Evolutionary conservation across 306 rosid species (phyloP).

Genomic region (Pterocarpus santalinus): DNA sequence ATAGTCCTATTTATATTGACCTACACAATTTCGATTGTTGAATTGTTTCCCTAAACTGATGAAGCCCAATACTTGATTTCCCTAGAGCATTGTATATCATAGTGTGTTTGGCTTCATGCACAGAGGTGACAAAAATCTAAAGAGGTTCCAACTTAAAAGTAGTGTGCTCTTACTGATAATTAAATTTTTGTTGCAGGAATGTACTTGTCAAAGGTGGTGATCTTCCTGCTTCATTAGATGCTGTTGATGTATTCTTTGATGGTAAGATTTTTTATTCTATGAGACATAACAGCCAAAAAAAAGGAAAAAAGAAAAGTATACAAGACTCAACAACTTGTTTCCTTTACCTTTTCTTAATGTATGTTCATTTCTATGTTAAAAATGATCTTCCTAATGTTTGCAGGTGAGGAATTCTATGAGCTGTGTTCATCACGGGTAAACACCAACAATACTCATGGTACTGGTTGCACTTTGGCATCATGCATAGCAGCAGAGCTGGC

Average conservation of each 20-base stretch:
- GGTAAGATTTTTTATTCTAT: constrained; percentile 61
- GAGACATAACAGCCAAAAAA: constrained; percentile 10
- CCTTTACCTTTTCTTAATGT: constrained; percentile 10
- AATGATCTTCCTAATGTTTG: constrained; percentile 50
- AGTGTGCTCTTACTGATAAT: neutral
- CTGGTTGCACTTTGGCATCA: constrained; percentile 97
- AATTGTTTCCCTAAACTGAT: constrained; percentile 13
- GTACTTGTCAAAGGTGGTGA: constrained; percentile 98
- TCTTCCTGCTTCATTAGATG: constrained; percentile 83
- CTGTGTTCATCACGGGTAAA: constrained; percentile 67
- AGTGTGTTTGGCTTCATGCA: too few relatives aligned
- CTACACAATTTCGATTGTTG: neutral
- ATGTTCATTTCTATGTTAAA: constrained; percentile 41
- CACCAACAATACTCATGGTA: constrained; percentile 88
- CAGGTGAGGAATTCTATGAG: constrained; percentile 80
- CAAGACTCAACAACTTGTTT: neutral
- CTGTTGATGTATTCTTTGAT: constrained; percentile 85
- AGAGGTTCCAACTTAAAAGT: too few relatives aligned
- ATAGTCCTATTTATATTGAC: too few relatives aligned
- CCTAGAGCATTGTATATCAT: too few relatives aligned
- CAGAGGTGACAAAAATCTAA: too few relatives aligned
- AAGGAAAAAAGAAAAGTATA: constrained; percentile 38
- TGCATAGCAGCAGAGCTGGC: constrained; percentile 97
- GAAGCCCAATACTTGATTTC: too few relatives aligned
- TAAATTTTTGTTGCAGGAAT: constrained; percentile 62